Base-by-base conservation (phyloP, 495 filamentous ascomycete species). In the Tuber umbilicatum region DNA sequence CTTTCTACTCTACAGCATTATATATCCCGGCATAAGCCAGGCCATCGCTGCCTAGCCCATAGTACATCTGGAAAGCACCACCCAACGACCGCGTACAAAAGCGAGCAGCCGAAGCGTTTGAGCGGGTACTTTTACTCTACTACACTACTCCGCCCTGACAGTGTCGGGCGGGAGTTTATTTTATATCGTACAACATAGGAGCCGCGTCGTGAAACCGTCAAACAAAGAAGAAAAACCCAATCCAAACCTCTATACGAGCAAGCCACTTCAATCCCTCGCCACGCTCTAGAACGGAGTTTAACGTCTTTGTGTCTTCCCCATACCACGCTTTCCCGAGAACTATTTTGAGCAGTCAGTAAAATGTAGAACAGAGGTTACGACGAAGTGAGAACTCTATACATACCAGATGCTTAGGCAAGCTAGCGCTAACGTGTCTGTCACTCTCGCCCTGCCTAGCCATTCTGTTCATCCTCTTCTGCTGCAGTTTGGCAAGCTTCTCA, bases 401-500 rank as follows among this genome's bases (percentile, higher is more conserved):
- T 88, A 97, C 93, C 89, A 99, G 87, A 86, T 97, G 94, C 86
- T 97, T 99, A 71, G 92, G 89, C 83, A 97, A 85, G 67, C 91
- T 86, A 14, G 90, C 90, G 73, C 90, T 90, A 70, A 90, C 91
- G 85, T 98, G 96, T 82, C 95, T 88, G 89, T 99, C 95, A 50
- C 93, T 94, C 86, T 99, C 95, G 85, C 95, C 95, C 87, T 92
- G 90, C 83, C 94, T 89, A 67, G 95, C 95, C 92, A 96, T 94
- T 75, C 94, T 87, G 86, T 99, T 98, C 94, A 96, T 97, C 90
- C 93, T 93, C 88, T 94, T 93, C 90, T 99, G 95, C 78, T 90
- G 87, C 81, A 99, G 84, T 87, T 97, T 98, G 79, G 87, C 86
- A 82, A 93, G 84, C 79, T 90, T 90, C 83, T 97, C 96, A 27